Conservation (phyloP, 495 filamentous ascomycete genomes). For the Rostrohypoxylon terebratum region DNA sequence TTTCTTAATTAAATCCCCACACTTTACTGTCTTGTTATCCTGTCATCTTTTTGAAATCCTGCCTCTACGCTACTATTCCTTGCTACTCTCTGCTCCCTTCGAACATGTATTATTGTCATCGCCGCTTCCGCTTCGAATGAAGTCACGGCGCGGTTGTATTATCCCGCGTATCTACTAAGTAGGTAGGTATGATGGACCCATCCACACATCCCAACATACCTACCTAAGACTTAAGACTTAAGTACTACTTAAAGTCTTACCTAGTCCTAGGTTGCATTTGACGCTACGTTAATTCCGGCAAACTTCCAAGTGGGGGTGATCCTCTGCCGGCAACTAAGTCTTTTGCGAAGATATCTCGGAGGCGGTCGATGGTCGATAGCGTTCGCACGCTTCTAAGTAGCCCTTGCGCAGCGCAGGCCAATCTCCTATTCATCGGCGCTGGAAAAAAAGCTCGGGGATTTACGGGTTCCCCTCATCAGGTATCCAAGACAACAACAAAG, state of each 20-base stretch:
- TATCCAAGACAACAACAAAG: not conserved
- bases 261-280: conserved; percentile 13
- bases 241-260: too few species aligned
- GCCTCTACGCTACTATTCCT: conserved; percentile 3
- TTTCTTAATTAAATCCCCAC: not conserved
- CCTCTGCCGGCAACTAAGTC: conserved; percentile 21
- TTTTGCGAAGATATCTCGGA: conserved; percentile 24
- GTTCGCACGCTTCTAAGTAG: not conserved
- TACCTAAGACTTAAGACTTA: too few species aligned
- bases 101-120: conserved; percentile 16
- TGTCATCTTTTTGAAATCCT: conserved; percentile 4
- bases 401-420: not conserved
- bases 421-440: not conserved
- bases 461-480: not conserved
- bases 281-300: conserved; percentile 42
- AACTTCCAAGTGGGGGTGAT: conserved; percentile 37
- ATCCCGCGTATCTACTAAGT: conserved; percentile 5
- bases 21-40: not conserved
- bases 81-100: not conserved
- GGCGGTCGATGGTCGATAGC: not conserved
- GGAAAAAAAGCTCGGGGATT: not conserved
- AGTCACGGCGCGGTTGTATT: conserved; percentile 19
- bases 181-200: conserved; percentile 11
- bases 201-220: conserved; percentile 25
- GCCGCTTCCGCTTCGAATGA: conserved; percentile 28